Evolutionary conservation across 2,329 filamentous ascomycete species (phyloP).

Genomic region (Epichloe gansuensis): DNA sequence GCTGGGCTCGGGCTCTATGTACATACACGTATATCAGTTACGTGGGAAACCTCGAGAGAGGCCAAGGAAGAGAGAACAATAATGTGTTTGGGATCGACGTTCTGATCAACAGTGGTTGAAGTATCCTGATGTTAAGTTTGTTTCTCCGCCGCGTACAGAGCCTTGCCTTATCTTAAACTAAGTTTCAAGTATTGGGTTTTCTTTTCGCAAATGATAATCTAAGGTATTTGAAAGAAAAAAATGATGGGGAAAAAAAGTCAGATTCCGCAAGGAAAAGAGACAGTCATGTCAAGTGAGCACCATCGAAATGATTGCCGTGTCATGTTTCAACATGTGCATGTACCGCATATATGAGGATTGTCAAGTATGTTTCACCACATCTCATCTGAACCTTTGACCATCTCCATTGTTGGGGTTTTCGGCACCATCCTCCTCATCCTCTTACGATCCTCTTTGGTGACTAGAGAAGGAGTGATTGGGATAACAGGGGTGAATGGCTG

Average conservation of each 20-base stretch:
- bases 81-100: not conserved
- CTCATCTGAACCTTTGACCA: slow-evolving; percentile 51
- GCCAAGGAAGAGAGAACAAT: not conserved
- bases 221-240: not conserved
- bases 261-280: not conserved
- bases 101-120: not conserved
- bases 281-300: not conserved
- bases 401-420: slow-evolving; percentile 48
- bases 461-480: slow-evolving; percentile 64
- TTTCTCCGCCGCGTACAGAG: not conserved
- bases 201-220: not conserved
- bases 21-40: not conserved
- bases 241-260: not conserved
- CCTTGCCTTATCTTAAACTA: not conserved
- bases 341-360: not conserved
- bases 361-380: slow-evolving; percentile 41
- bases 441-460: slow-evolving; percentile 60
- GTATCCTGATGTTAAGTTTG: not conserved
- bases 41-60: not conserved
- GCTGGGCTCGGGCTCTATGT: too few species aligned
- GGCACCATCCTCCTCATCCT: slow-evolving; percentile 51
- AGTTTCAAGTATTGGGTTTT: not conserved
- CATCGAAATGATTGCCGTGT: not conserved
- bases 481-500: slow-evolving; percentile 67
- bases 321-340: not conserved